These are phyloP conservation scores for Euphrasia confusa DNA, from an alignment of 257 asterid genomes.

Conservation along the genomic window DNA sequence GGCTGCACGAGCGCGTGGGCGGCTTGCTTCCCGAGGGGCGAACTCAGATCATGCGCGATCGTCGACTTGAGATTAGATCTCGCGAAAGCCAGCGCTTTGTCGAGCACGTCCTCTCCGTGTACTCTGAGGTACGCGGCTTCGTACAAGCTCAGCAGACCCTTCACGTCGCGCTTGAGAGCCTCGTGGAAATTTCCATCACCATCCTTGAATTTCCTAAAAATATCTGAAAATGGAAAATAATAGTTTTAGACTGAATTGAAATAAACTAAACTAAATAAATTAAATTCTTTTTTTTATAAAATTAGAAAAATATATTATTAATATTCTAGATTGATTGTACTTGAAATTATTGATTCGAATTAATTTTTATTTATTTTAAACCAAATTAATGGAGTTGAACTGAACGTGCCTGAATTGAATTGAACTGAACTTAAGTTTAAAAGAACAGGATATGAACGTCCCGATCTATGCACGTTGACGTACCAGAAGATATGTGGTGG, in stretches of 20 bases:
- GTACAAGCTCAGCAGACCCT: constrained; percentile 22
- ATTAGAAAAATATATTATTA: too few species aligned
- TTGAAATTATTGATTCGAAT: too few species aligned
- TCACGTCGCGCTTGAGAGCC: constrained; percentile 1
- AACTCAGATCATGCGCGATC: background rate
- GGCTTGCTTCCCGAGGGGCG: constrained; percentile 21
- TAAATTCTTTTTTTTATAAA: too few species aligned
- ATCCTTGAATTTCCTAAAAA: constrained; percentile 18
- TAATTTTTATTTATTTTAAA: too few species aligned
- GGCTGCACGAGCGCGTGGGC: constrained; percentile 27
- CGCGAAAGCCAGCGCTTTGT: constrained; percentile 15
- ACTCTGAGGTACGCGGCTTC: constrained; percentile 23
- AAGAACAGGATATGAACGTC: too few species aligned
- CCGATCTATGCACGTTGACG: too few species aligned
- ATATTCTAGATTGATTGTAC: too few species aligned
- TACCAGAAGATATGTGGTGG: background rate
- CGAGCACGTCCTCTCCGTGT: constrained; percentile 21
- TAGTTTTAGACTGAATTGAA: too few species aligned
- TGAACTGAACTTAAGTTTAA: too few species aligned
- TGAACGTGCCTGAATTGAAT: too few species aligned
- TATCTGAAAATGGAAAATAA: background rate
- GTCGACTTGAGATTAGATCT: constrained; percentile 12
- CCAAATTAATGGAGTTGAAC: too few species aligned
- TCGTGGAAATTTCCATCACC: background rate
- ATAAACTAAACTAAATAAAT: too few species aligned